A percentile compares a stretch with the other conserved stretches of the same genome.
Evolutionary conservation across 2,329 filamentous ascomycete species (phyloP).

Genomic region (Helminthosporium solani): DNA sequence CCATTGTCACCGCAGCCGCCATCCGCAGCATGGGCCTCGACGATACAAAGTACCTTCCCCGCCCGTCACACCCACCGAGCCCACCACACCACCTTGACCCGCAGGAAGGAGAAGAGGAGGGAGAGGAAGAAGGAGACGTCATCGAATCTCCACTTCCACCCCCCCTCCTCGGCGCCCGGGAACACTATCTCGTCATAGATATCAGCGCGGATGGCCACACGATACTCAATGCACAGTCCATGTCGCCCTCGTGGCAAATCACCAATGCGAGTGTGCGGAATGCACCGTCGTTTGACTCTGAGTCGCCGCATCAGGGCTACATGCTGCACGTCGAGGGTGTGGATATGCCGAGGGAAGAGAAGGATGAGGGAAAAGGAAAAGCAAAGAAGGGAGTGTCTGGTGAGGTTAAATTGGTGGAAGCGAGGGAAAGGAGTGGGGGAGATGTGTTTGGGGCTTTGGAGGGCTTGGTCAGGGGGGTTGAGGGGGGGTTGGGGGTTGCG

Average conservation of each 20-base stretch:
- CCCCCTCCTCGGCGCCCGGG: slow-evolving; percentile 49
- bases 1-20: slow-evolving; percentile 68
- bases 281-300: slow-evolving; percentile 64
- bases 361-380: slow-evolving; percentile 37
- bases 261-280: slow-evolving; percentile 54
- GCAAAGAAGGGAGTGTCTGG: slow-evolving; percentile 31
- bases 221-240: slow-evolving; percentile 68
- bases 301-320: slow-evolving; percentile 46
- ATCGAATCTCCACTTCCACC: slow-evolving; percentile 49
- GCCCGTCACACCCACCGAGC: slow-evolving; percentile 14
- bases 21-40: slow-evolving; percentile 55
- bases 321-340: slow-evolving; percentile 65
- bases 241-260: slow-evolving; percentile 74
- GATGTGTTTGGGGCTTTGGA: slow-evolving; percentile 41
- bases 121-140: slow-evolving; percentile 25
- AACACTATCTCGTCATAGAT: slow-evolving; percentile 61
- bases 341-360: slow-evolving; percentile 37
- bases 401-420: slow-evolving; percentile 30
- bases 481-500: slow-evolving; percentile 37
- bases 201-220: slow-evolving; percentile 48
- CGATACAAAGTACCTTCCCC: slow-evolving; percentile 43
- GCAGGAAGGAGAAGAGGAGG: slow-evolving; percentile 16
- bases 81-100: background rate
- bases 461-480: slow-evolving; percentile 39
- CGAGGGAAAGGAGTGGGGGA: slow-evolving; percentile 32